A percentile compares a stretch with the other conserved stretches of the same genome.
These are phyloP conservation scores for Chaetomiaceae sp. DNA, from an alignment of 2,329 filamentous ascomycete species.

Conservation along the genomic window DNA sequence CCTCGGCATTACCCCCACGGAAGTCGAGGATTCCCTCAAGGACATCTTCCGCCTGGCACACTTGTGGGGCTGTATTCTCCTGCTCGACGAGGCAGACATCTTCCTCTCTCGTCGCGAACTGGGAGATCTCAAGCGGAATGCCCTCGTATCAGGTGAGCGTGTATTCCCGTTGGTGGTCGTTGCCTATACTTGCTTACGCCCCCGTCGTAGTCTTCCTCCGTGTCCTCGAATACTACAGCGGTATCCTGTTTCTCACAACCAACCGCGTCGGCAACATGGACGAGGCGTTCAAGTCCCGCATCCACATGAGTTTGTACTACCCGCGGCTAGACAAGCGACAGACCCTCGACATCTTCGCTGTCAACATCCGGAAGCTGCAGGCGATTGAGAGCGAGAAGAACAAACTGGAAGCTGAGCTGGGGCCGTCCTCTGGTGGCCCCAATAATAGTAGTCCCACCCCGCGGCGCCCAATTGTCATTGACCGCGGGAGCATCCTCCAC, in stretches of 20 bases:
- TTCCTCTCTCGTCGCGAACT: slow-evolving; percentile 19
- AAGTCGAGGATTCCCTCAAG: too few relatives aligned
- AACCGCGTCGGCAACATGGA: neutral
- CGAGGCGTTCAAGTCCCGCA: neutral
- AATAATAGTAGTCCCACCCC: too few relatives aligned
- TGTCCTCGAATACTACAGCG: neutral
- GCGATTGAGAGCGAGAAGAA: too few relatives aligned
- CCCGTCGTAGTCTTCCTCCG: neutral
- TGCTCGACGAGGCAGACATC: slow-evolving; percentile 14
- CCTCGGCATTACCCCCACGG: too few relatives aligned
- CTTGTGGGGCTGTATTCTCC: neutral
- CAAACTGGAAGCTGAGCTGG: too few relatives aligned
- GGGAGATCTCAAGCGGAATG: slow-evolving; percentile 6
- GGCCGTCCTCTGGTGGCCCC: too few relatives aligned
- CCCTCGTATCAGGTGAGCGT: slow-evolving; percentile 5
- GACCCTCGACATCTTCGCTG: slow-evolving; percentile 7
- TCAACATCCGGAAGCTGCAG: slow-evolving; percentile 6
- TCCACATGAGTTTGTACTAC: slow-evolving; percentile 11
- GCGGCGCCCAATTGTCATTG: too few relatives aligned
- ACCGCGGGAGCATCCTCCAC: too few relatives aligned
- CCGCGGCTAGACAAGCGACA: neutral
- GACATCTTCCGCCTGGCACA: too few relatives aligned
- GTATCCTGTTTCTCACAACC: neutral
- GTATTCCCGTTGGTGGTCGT: too few relatives aligned
- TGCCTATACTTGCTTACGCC: too few relatives aligned